Base-by-base conservation (phyloP, 345 rosid species). In the Mercurialis annua region DNA sequence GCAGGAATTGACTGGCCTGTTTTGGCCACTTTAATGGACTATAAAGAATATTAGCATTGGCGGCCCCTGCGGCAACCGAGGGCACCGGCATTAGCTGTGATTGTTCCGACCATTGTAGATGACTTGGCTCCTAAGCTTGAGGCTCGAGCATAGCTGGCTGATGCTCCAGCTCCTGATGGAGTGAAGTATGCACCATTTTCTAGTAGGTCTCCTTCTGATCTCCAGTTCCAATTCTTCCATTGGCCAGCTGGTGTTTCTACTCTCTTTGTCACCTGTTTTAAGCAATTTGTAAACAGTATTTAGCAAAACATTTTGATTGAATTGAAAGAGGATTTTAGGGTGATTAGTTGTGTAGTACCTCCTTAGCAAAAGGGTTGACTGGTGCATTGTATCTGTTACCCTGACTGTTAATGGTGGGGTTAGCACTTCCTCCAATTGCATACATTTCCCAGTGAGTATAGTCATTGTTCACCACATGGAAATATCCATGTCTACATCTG, bases 381-480 rank as follows among this genome's bases (percentile, higher is more conserved):
- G 98, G 96, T 75, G 98, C 98, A 65, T 82, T 79, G 34, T 89
- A 92, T 82, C 98, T 76, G 81, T 92, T 92, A 34, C 92, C 98
- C 82, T 92, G 98, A 71, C 98, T 92, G 86, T 89, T 92, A 72
- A 90, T 92, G 70, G 98, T 92, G 64, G 98, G 96, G 18, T 69
- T 68, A 49, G 96, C 98, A 74, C 98, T 90, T 71, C 98, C 98
- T 68, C 98, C 98, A 69, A 92, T 92, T 64, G 98, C 98, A 58
- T 92, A 92, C 98, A 92, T 92, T 72, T 87, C 94, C 98, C 98
- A 92, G 77, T 92, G 98, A 62, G 96, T 92, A 81, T 92, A 92
- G 79, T 92, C 98, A 60, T 92, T 92, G 87, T 92, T 92, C 61
- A 92, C 96, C 71, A 92, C 96, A 71, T 92, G 98, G 87, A 92